phyloP scores from a whole-genome alignment of 1,284 basidiomycete species.

The Neolentinus lepideus region DNA sequence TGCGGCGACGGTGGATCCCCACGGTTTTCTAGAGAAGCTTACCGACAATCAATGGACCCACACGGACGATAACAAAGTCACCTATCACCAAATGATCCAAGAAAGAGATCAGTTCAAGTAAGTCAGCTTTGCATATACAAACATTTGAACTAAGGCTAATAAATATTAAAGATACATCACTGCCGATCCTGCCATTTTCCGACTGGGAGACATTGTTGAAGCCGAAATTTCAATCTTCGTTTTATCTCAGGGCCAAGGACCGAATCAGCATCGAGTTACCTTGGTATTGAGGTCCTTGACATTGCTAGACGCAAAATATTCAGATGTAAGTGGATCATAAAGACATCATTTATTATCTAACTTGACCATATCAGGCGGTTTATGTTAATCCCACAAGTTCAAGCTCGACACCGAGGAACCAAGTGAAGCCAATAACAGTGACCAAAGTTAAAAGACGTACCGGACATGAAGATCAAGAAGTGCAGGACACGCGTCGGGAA shows the following conservation, averaged over 20 bases:
- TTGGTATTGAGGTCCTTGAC: neutral
- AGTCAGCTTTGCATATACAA: neutral
- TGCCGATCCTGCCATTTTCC: neutral
- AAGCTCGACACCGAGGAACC: neutral
- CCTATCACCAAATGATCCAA: neutral
- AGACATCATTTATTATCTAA: neutral
- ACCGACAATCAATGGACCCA: neutral
- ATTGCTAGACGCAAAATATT: neutral
- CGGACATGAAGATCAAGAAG: neutral
- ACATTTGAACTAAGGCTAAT: neutral
- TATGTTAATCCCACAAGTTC: neutral
- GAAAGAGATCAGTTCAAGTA: neutral
- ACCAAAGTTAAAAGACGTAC: neutral
- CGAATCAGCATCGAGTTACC: neutral
- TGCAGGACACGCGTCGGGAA: neutral
- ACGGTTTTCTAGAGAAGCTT: neutral
- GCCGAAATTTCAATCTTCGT: neutral
- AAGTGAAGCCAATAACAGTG: neutral
- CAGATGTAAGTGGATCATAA: neutral
- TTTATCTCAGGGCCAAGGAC: neutral
- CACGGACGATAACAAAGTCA: neutral
- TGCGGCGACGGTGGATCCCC: neutral
- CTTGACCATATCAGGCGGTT: neutral
- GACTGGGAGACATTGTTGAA: neutral
- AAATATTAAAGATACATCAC: neutral